These are phyloP conservation scores for Oryza officinalis DNA, from an alignment of 176 grass and related monocot species.

Conservation along the genomic window DNA sequence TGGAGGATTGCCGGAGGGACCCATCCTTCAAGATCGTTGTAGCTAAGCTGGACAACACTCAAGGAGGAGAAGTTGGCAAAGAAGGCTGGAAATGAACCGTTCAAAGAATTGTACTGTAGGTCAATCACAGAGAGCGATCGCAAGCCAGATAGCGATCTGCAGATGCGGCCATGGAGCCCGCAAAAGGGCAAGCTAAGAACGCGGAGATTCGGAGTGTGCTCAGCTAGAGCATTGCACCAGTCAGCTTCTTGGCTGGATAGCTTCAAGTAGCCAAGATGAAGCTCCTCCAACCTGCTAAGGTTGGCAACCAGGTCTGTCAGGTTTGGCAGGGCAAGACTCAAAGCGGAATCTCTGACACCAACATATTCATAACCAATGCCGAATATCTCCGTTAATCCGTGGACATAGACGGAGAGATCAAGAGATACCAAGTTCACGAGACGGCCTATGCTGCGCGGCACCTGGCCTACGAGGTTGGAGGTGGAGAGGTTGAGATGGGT, in stretches of 20 bases:
- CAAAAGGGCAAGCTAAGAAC: conserved; percentile 39
- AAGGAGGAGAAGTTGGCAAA: conserved; percentile 23
- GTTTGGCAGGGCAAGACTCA: background rate
- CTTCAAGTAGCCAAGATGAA: conserved; percentile 38
- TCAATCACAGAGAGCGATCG: conserved; percentile 19
- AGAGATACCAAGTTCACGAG: conserved; percentile 47
- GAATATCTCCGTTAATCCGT: no score
- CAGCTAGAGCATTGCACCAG: conserved; percentile 26
- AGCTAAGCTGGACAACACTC: conserved; percentile 22
- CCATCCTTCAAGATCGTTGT: conserved; percentile 17
- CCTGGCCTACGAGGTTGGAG: conserved; percentile 28
- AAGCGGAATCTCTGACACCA: no score
- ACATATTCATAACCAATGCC: no score
- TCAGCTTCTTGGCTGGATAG: conserved; percentile 22
- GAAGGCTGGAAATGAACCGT: conserved; percentile 33
- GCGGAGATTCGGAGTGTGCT: conserved; percentile 13
- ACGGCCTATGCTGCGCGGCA: conserved; percentile 32
- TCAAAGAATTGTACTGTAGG: conserved; percentile 32
- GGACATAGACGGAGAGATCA: conserved; percentile 21
- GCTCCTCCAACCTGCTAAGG: conserved; percentile 34
- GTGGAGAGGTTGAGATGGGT: conserved; percentile 50
- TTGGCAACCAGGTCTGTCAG: conserved; percentile 35
- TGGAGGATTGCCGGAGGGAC: conserved; percentile 24
- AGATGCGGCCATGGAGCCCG: conserved; percentile 19
- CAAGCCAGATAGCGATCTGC: conserved; percentile 15